Percentiles rank a stretch among this genome's conserved stretches.
Conservation (phyloP, 2,329 filamentous ascomycete genomes). For the Fusarium dlaminii region DNA sequence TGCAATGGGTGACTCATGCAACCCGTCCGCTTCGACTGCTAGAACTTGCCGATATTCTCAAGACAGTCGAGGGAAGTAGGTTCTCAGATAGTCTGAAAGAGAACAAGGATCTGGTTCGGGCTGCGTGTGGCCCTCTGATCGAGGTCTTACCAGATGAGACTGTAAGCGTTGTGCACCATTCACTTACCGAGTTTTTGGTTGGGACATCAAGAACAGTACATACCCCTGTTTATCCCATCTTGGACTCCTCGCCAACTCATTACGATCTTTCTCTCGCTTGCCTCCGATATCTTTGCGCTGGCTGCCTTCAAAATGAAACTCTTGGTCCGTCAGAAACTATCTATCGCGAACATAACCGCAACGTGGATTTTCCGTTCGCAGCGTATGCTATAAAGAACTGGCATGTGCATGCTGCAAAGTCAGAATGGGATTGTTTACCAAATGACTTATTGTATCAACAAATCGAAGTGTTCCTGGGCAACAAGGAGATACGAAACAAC, state of each 20-base stretch:
- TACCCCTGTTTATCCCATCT: slow-evolving; percentile 9
- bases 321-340: background rate
- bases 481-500: background rate
- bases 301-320: background rate
- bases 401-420: slow-evolving; percentile 8
- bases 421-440: background rate
- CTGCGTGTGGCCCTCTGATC: slow-evolving; percentile 31
- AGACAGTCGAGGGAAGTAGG: background rate
- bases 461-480: slow-evolving; percentile 4
- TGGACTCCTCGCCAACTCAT: slow-evolving; percentile 20
- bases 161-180: slow-evolving; percentile 35
- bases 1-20: slow-evolving; percentile 30
- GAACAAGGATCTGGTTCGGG: slow-evolving; percentile 23
- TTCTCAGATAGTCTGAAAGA: slow-evolving; percentile 1
- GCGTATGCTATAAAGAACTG: slow-evolving; percentile 21
- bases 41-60: slow-evolving; percentile 35
- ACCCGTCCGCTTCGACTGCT: slow-evolving; percentile 29
- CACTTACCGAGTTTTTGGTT: slow-evolving; percentile 31
- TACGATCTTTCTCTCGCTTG: slow-evolving; percentile 25
- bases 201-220: slow-evolving; percentile 7
- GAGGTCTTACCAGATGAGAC: slow-evolving; percentile 34
- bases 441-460: background rate
- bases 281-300: slow-evolving; percentile 24
- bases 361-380: slow-evolving; percentile 21
- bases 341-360: background rate